Percentiles rank a stretch among this genome's conserved stretches.
Conservation (phyloP, 306 rosid species). For the Sesbania bispinosa region DNA sequence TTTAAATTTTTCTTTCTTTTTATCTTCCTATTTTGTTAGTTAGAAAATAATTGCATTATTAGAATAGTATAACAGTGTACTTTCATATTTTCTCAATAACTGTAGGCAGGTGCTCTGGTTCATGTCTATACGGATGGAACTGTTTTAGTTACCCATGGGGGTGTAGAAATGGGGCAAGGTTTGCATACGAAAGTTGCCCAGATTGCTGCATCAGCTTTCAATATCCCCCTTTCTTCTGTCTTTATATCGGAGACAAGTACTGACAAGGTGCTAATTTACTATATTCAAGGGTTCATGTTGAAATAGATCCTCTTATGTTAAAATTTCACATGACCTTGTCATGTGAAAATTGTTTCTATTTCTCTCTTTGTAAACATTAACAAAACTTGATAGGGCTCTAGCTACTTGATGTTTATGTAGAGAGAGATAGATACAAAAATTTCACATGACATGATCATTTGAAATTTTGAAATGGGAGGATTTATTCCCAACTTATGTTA, state of each 20-base stretch:
- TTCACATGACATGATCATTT: background rate
- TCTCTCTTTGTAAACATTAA: background rate
- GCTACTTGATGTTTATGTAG: background rate
- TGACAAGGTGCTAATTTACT: slow-evolving; percentile 67
- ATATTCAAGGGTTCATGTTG: background rate
- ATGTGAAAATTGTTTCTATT: background rate
- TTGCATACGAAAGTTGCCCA: slow-evolving; percentile 95
- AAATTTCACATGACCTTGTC: background rate
- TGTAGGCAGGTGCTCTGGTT: slow-evolving; percentile 97
- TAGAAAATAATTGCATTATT: slow-evolving; percentile 1
- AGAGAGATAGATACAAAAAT: background rate
- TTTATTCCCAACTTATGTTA: background rate
- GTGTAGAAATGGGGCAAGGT: slow-evolving; percentile 99
- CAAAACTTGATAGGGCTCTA: background rate
- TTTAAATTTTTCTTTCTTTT: background rate
- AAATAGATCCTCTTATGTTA: background rate
- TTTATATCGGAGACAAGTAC: slow-evolving; percentile 94
- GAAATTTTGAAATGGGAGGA: too few relatives aligned
- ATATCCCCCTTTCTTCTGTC: slow-evolving; percentile 81
- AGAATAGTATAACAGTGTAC: slow-evolving; percentile 1
- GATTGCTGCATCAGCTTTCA: slow-evolving; percentile 93
- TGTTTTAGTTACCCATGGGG: slow-evolving; percentile 92
- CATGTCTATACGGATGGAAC: slow-evolving; percentile 97
- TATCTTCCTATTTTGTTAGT: slow-evolving; percentile 16
- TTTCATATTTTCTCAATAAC: slow-evolving; percentile 25